phyloP scores from a whole-genome alignment of 768 basidiomycete genomes.

The Mrakia gelida region DNA sequence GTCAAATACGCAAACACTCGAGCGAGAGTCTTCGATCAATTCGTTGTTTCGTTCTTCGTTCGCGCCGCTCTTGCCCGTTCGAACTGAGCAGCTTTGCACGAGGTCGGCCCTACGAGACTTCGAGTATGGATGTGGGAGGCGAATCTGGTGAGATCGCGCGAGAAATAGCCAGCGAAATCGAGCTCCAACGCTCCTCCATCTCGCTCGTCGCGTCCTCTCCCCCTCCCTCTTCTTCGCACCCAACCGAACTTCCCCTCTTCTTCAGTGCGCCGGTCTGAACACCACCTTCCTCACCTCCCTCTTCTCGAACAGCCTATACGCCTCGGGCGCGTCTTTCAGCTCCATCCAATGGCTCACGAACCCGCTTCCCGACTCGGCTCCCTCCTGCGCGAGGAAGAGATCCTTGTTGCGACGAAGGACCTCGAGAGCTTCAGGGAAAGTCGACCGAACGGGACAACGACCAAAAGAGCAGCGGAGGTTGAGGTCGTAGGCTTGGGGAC shows the following conservation, averaged over 20 bases:
- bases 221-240: background rate
- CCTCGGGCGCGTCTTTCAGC: constrained; percentile 10
- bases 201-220: no score
- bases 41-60: no score
- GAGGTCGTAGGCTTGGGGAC: constrained; percentile 60
- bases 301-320: constrained; percentile 23
- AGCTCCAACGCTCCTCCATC: no score
- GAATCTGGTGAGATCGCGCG: no score
- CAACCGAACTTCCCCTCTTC: background rate
- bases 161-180: no score
- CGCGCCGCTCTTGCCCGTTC: no score
- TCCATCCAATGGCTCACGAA: constrained; percentile 25
- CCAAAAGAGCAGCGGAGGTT: constrained; percentile 77
- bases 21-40: no score
- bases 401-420: constrained; percentile 66
- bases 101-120: no score
- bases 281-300: constrained; percentile 23
- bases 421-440: constrained; percentile 68
- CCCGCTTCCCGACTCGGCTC: background rate
- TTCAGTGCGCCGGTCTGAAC: constrained; percentile 14
- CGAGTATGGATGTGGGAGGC: no score
- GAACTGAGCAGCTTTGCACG: no score
- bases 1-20: no score
- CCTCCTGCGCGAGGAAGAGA: constrained; percentile 49
- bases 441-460: constrained; percentile 70